Conservation (phyloP, 1,139 yeast genomes). For the Pichia kudriavzevii region DNA sequence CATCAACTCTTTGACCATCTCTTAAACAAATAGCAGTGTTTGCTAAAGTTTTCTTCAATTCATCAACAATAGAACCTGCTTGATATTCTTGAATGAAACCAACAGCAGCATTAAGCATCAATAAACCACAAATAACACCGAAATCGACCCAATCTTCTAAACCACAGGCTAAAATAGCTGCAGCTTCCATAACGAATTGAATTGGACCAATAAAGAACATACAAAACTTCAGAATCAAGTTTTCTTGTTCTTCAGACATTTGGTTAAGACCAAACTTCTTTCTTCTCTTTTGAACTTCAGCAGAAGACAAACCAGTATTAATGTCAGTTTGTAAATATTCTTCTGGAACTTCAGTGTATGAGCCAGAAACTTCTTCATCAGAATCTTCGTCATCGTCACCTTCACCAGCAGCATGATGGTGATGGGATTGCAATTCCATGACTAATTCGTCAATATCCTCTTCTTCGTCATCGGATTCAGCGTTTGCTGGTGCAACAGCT, state of each 20-base stretch:
- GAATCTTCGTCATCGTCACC: conserved; percentile 50
- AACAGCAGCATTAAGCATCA: conserved; percentile 83
- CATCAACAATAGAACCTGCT: conserved; percentile 95
- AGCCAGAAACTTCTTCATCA: conserved; percentile 39
- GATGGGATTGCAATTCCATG: conserved; percentile 78
- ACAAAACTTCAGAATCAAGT: conserved; percentile 72
- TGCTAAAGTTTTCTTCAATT: conserved; percentile 87
- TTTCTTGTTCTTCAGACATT: conserved; percentile 91
- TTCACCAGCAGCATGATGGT: conserved; percentile 9
- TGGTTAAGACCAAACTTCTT: conserved; percentile 91
- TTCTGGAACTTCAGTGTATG: conserved; percentile 72
- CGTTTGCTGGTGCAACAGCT: conserved; percentile 4
- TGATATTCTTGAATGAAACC: conserved; percentile 97
- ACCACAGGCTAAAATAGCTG: conserved; percentile 97
- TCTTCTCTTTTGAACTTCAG: conserved; percentile 79
- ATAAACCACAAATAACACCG: conserved; percentile 91
- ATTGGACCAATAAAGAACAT: conserved; percentile 97
- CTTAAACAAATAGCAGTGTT: conserved; percentile 82
- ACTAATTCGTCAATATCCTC: conserved; percentile 72
- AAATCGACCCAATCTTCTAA: conserved; percentile 98
- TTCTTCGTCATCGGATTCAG: conserved; percentile 21
- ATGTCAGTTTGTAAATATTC: conserved; percentile 86
- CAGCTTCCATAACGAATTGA: conserved; percentile 99
- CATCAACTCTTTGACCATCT: conserved; percentile 70
- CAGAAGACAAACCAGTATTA: conserved; percentile 67